Percentiles rank a stretch among this genome's conserved stretches.
phyloP scores from a whole-genome alignment of 352 stramenopile species.

The Phytophthora sp. region DNA sequence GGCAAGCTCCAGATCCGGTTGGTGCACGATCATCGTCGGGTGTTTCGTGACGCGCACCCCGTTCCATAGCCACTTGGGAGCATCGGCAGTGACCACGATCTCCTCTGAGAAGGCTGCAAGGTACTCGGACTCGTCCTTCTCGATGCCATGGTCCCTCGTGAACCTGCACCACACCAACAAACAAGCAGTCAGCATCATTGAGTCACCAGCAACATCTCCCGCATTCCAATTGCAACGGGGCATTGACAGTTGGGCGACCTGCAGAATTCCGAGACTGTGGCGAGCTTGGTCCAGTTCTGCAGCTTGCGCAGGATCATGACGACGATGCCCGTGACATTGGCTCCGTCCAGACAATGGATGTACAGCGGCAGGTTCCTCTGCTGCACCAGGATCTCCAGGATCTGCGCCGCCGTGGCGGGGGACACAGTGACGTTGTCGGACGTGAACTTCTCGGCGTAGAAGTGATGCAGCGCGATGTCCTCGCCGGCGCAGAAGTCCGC shows the following conservation, averaged over 20 bases:
- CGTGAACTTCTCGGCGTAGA: constrained; percentile 89
- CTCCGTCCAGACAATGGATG: constrained; percentile 88
- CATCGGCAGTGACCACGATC: constrained; percentile 77
- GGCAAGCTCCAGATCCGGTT: constrained; percentile 67
- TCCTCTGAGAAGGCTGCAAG: constrained; percentile 82
- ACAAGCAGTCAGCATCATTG: neutral
- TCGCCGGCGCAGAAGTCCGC: constrained; percentile 74
- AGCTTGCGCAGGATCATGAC: constrained; percentile 89
- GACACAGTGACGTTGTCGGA: constrained; percentile 88
- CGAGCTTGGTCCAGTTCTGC: constrained; percentile 89
- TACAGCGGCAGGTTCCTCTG: constrained; percentile 84
- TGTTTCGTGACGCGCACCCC: constrained; percentile 83
- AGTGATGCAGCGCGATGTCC: constrained; percentile 76
- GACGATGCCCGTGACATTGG: constrained; percentile 88
- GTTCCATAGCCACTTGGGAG: constrained; percentile 87
- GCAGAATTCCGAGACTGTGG: constrained; percentile 85
- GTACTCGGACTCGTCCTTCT: constrained; percentile 90
- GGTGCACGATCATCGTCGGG: constrained; percentile 87
- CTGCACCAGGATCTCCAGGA: constrained; percentile 81
- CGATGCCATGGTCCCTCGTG: constrained; percentile 84
- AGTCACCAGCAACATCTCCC: neutral
- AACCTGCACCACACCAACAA: constrained; percentile 43
- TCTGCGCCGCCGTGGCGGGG: constrained; percentile 71
- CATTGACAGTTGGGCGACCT: constrained; percentile 34
- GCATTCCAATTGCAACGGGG: neutral